These are phyloP conservation scores for Gossypium trilobum DNA, from an alignment of 441 rosid genomes.

Conservation along the genomic window DNA sequence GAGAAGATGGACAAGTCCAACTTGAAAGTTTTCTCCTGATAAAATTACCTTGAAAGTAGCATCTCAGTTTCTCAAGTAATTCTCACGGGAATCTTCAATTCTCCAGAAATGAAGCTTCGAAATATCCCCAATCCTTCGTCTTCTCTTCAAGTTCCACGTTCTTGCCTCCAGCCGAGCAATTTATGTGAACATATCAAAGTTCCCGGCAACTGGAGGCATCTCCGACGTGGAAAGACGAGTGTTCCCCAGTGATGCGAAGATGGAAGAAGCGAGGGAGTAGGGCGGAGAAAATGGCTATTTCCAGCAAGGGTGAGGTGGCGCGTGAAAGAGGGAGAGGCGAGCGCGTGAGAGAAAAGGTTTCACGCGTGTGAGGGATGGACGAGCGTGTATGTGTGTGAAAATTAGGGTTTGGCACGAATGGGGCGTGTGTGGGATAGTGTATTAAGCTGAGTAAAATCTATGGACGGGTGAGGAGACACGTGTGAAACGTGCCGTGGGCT, in stretches of 20 bases:
- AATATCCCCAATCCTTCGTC: constrained; percentile 13
- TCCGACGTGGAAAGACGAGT: constrained; percentile 16
- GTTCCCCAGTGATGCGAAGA: neutral
- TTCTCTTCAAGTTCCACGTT: constrained; percentile 13
- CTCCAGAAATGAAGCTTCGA: neutral
- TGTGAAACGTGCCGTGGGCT: constrained; percentile 33
- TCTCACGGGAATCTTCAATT: constrained; percentile 24
- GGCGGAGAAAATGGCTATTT: constrained; percentile 19
- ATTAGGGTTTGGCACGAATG: constrained; percentile 59
- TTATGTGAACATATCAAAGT: neutral
- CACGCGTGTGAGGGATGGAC: constrained; percentile 58
- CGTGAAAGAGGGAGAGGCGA: constrained; percentile 22
- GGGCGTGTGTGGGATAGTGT: constrained; percentile 45
- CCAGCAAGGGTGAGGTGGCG: constrained; percentile 28
- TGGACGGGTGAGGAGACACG: constrained; percentile 33
- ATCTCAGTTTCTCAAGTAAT: constrained; percentile 15
- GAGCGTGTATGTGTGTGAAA: constrained; percentile 50
- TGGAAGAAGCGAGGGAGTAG: neutral
- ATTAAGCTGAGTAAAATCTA: constrained; percentile 14
- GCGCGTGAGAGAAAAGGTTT: constrained; percentile 56
- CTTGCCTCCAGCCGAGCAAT: neutral
- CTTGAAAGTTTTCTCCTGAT: neutral
- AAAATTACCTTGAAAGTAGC: constrained; percentile 17
- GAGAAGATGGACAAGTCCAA: neutral
- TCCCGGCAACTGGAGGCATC: constrained; percentile 11